These are phyloP conservation scores for Bisporella sp. DNA, from an alignment of 2,329 filamentous ascomycete genomes.

Conservation along the genomic window DNA sequence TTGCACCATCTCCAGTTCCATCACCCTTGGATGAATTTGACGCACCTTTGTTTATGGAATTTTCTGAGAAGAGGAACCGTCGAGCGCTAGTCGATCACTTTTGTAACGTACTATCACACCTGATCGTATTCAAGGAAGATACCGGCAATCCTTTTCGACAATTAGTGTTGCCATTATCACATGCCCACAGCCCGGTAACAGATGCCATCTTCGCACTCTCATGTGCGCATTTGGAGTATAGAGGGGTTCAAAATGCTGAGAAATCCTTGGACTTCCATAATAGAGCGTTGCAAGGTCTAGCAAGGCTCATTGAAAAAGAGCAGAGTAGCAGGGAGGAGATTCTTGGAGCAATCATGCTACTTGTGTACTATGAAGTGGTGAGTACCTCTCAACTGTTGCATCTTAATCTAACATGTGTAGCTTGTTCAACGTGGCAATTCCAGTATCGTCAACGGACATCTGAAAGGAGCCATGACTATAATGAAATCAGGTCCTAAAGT, in stretches of 20 bases:
- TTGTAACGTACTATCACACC: constrained; percentile 55
- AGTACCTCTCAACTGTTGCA: constrained; percentile 21
- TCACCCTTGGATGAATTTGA: constrained; percentile 40
- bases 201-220: constrained; percentile 80
- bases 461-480: constrained; percentile 54
- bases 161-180: constrained; percentile 51
- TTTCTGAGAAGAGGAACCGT: constrained; percentile 45
- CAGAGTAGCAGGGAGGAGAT: constrained; percentile 48
- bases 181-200: constrained; percentile 52
- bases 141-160: constrained; percentile 57
- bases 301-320: constrained; percentile 45
- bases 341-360: constrained; percentile 51
- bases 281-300: constrained; percentile 49
- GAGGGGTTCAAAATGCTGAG: constrained; percentile 44
- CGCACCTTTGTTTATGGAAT: constrained; percentile 47
- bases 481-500: constrained; percentile 41
- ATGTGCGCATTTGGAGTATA: constrained; percentile 73
- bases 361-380: constrained; percentile 59
- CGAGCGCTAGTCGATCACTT: constrained; percentile 56
- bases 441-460: constrained; percentile 52
- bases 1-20: constrained; percentile 14
- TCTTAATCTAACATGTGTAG: constrained; percentile 30
- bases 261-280: constrained; percentile 54
- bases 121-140: constrained; percentile 61
- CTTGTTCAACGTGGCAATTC: constrained; percentile 52